A percentile compares a stretch with the other conserved stretches of the same genome.
phyloP scores from a whole-genome alignment of 257 asterid species.

The Jasminum sambac region DNA sequence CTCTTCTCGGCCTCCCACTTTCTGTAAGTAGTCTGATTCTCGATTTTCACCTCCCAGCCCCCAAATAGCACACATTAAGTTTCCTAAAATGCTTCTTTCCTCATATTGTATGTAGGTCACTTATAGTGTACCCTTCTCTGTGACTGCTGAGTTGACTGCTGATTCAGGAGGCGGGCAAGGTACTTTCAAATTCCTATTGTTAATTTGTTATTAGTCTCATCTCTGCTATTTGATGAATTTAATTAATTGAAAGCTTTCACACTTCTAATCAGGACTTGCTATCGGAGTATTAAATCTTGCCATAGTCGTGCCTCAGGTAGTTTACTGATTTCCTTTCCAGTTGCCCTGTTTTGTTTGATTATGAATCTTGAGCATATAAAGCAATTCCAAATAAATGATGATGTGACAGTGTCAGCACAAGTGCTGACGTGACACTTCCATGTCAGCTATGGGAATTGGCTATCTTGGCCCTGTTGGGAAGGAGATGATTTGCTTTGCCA shows the following conservation, averaged over 20 bases:
- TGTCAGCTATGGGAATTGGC: no score
- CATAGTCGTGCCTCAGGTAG: conserved; percentile 72
- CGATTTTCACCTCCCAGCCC: conserved; percentile 7
- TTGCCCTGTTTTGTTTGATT: conserved; percentile 13
- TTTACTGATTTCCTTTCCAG: conserved; percentile 1
- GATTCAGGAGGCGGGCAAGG: conserved; percentile 99
- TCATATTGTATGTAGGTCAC: conserved; percentile 54
- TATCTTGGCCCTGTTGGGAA: no score
- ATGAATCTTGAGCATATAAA: neutral
- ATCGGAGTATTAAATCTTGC: conserved; percentile 98
- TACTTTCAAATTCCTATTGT: conserved; percentile 26
- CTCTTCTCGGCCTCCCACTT: conserved; percentile 94
- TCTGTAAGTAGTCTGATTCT: conserved; percentile 64
- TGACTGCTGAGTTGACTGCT: conserved; percentile 96
- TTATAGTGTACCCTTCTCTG: conserved; percentile 93
- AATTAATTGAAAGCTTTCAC: neutral
- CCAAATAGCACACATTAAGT: no score
- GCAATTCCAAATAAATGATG: no score
- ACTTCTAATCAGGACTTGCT: conserved; percentile 74
- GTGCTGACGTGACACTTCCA: no score
- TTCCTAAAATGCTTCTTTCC: no score
- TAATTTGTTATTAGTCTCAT: conserved; percentile 9
- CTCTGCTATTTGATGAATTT: conserved; percentile 19
- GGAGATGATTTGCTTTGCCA: no score
- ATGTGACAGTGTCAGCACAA: no score